phyloP scores from a whole-genome alignment of 371 early-diverging fungal species.

The Mortierella sp. region DNA sequence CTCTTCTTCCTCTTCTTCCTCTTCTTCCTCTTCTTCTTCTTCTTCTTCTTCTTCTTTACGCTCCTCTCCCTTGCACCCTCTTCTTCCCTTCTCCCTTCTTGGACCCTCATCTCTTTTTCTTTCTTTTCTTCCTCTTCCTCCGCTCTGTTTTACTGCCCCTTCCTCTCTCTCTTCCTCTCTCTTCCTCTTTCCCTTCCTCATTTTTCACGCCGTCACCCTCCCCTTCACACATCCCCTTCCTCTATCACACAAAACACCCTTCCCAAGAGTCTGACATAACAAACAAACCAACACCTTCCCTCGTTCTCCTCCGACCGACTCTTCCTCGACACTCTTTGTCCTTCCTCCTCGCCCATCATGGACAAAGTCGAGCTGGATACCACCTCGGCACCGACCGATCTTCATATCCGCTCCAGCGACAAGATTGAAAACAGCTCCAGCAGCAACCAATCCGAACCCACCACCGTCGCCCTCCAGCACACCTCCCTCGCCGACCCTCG shows the following conservation, averaged over 20 bases:
- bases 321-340: constrained; percentile 6
- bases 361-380: constrained; percentile 31
- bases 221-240: not conserved
- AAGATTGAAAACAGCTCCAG: constrained; percentile 12
- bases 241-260: not conserved
- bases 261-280: constrained; percentile 10
- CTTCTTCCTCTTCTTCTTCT: too few species aligned
- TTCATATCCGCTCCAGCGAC: not conserved
- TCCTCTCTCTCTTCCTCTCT: not conserved
- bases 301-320: not conserved
- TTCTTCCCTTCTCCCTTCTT: too few species aligned
- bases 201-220: not conserved
- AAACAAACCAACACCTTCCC: not conserved
- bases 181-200: not conserved
- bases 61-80: too few species aligned
- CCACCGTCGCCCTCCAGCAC: constrained; percentile 15
- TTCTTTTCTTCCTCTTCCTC: not conserved
- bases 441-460: constrained; percentile 8
- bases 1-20: too few species aligned
- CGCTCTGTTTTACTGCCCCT: not conserved
- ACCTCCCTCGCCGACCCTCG: constrained; percentile 21
- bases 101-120: not conserved
- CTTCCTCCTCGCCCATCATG: constrained; percentile 15
- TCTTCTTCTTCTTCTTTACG: too few species aligned
- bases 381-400: not conserved